phyloP scores from a whole-genome alignment of 768 basidiomycete species.

The Rhizopogon rudus region DNA sequence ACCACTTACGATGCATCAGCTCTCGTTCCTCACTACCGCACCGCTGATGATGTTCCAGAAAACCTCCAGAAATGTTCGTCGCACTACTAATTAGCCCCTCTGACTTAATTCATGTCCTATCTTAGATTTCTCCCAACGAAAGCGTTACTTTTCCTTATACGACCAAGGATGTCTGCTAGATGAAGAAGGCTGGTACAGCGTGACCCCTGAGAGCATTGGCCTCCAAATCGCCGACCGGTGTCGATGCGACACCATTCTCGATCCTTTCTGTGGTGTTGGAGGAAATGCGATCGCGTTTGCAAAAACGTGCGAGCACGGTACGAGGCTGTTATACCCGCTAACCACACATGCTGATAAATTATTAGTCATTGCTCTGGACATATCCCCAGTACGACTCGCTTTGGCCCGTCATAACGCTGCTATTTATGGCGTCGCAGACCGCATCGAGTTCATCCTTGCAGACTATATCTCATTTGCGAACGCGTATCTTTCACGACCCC shows the following conservation, averaged over 20 bases:
- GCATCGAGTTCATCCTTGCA: slow-evolving; percentile 88
- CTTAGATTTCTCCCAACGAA: slow-evolving; percentile 82
- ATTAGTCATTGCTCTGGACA: slow-evolving; percentile 91
- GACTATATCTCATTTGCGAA: slow-evolving; percentile 83
- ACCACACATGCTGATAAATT: not conserved
- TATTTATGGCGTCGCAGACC: slow-evolving; percentile 91
- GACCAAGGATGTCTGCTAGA: slow-evolving; percentile 83
- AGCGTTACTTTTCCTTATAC: slow-evolving; percentile 77
- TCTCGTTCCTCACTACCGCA: slow-evolving; percentile 67
- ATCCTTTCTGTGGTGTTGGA: slow-evolving; percentile 97
- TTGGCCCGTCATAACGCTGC: slow-evolving; percentile 92
- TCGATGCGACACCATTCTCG: slow-evolving; percentile 77
- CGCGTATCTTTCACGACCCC: slow-evolving; percentile 34
- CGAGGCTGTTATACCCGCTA: slow-evolving; percentile 13
- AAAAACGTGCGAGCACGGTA: slow-evolving; percentile 91
- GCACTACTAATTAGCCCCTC: not conserved
- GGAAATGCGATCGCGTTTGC: slow-evolving; percentile 98
- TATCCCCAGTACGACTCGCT: slow-evolving; percentile 75
- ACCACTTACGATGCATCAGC: slow-evolving; percentile 63
- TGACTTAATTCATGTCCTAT: not conserved
- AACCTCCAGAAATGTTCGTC: slow-evolving; percentile 80
- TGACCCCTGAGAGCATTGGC: slow-evolving; percentile 93
- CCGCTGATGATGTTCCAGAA: slow-evolving; percentile 63
- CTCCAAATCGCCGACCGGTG: slow-evolving; percentile 91
- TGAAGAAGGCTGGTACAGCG: slow-evolving; percentile 96